Conservation (phyloP, 345 rosid species). For the Eucalyptus tenuipes region DNA sequence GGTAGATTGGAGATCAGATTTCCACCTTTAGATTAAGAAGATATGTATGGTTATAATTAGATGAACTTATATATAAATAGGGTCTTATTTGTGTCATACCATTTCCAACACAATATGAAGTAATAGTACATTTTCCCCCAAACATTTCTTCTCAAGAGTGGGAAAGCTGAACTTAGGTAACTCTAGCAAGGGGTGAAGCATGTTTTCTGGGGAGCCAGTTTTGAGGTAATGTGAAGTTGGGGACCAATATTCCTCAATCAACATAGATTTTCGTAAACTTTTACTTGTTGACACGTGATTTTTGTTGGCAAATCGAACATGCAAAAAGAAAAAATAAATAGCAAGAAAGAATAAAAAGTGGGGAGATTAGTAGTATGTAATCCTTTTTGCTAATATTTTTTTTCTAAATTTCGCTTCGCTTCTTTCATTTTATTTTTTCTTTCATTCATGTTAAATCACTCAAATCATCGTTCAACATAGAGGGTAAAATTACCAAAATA, state of each 20-base stretch:
- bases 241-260: background rate
- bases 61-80: background rate
- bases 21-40: background rate
- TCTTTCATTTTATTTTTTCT: background rate
- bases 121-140: background rate
- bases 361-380: background rate
- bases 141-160: background rate
- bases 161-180: background rate
- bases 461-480: accelerated
- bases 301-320: background rate
- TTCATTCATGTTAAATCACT: too few species aligned
- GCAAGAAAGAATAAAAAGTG: too few species aligned
- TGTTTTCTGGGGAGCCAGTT: accelerated
- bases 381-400: background rate
- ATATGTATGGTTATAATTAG: background rate
- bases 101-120: background rate
- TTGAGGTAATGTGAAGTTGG: background rate
- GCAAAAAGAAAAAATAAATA: background rate
- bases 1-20: background rate
- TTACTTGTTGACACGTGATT: background rate
- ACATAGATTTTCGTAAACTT: accelerated
- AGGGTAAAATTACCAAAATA: background rate
- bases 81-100: background rate
- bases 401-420: background rate
- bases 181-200: background rate